Evolutionary conservation across 176 grass and related monocot species (phyloP).

Genomic region (Carex parvula): DNA sequence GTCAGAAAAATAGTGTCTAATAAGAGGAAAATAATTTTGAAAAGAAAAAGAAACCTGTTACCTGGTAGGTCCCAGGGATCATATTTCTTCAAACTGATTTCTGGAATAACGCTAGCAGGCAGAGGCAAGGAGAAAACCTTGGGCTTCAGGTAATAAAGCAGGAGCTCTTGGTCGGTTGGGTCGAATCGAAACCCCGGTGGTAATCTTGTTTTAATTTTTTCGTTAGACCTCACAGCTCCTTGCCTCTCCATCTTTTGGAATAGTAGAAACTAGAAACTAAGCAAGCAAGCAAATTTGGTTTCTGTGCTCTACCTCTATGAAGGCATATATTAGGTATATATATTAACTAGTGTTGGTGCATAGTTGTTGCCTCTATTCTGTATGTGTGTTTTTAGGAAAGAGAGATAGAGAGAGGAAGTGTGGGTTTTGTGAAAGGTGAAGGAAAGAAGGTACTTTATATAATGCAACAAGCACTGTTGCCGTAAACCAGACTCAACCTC

Average conservation of each 20-base stretch:
- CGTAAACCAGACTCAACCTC: slow-evolving; percentile 57
- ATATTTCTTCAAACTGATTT: slow-evolving; percentile 52
- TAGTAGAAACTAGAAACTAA: neutral
- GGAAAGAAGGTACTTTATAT: slow-evolving; percentile 33
- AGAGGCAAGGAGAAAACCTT: slow-evolving; percentile 63
- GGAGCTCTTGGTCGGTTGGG: slow-evolving; percentile 87
- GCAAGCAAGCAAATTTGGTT: neutral
- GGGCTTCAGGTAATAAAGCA: slow-evolving; percentile 82
- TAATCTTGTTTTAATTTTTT: slow-evolving; percentile 24
- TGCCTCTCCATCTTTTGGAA: slow-evolving; percentile 20
- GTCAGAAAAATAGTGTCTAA: neutral
- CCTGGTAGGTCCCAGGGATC: slow-evolving; percentile 71
- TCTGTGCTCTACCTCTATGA: neutral
- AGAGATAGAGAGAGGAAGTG: slow-evolving; percentile 22
- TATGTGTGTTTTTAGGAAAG: neutral
- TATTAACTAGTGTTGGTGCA: neutral
- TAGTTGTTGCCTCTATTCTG: neutral
- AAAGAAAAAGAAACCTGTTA: slow-evolving; percentile 14
- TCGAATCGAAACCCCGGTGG: slow-evolving; percentile 86
- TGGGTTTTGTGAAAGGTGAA: slow-evolving; percentile 43
- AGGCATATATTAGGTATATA: neutral
- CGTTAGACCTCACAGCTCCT: neutral
- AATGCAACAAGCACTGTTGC: slow-evolving; percentile 30
- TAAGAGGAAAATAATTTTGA: neutral
- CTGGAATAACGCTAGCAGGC: slow-evolving; percentile 82